A percentile compares a stretch with the other conserved stretches of the same genome.
These are phyloP conservation scores for Diplodia corticola DNA, from an alignment of 2,329 filamentous ascomycete genomes.

Conservation along the genomic window DNA sequence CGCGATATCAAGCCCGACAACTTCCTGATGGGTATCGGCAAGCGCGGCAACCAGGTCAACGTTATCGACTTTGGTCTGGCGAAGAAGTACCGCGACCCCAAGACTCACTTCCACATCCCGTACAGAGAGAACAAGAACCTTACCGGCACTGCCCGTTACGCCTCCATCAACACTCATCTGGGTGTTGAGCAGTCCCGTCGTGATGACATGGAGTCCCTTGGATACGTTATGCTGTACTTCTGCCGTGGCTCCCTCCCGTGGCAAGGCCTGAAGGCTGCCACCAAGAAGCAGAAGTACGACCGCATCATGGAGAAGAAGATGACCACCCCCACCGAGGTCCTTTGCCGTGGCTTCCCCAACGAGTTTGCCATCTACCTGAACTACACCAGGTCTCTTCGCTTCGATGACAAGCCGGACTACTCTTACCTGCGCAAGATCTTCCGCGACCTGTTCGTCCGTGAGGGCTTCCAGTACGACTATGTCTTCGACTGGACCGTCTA, in stretches of 20 bases:
- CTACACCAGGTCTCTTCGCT: conserved; percentile 97
- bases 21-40: conserved; percentile 98
- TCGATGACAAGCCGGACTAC: conserved; percentile 99
- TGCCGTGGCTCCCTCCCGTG: conserved; percentile 97
- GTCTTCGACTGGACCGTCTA: conserved; percentile 99
- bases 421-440: conserved; percentile 99
- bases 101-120: conserved; percentile 99
- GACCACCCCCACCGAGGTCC: conserved; percentile 97
- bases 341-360: conserved; percentile 98
- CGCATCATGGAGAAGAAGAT: conserved; percentile 99
- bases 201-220: conserved; percentile 98
- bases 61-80: conserved; percentile 98
- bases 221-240: conserved; percentile 99
- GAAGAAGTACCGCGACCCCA: conserved; percentile 99
- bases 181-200: conserved; percentile 98
- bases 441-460: conserved; percentile 97
- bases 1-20: conserved; percentile 99
- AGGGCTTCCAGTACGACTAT: conserved; percentile 99
- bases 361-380: conserved; percentile 99
- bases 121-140: conserved; percentile 99
- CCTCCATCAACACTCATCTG: conserved; percentile 97
- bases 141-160: conserved; percentile 97
- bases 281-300: conserved; percentile 99
- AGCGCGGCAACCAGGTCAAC: conserved; percentile 98
- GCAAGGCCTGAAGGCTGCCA: conserved; percentile 98